Conservation (phyloP, 306 rosid genomes). For the Fagus sylvatica region DNA sequence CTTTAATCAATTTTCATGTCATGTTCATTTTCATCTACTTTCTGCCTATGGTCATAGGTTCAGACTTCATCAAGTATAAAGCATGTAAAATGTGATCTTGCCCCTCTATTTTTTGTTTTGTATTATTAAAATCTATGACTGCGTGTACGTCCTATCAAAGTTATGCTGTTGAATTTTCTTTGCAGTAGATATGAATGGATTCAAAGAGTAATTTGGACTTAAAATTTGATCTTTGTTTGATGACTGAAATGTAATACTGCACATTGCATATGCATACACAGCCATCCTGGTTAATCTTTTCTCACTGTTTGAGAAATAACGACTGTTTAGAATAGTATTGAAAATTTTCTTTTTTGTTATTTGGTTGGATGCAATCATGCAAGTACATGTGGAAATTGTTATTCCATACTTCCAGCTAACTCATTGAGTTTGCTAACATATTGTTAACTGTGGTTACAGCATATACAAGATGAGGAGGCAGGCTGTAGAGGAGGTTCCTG, state of each 20-base stretch:
- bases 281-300: neutral
- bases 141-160: too few relatives aligned
- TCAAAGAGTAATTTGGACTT: neutral
- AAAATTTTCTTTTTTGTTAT: neutral
- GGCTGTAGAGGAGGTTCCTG: slow-evolving; percentile 80
- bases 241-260: neutral
- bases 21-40: too few relatives aligned
- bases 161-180: neutral
- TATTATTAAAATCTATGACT: neutral
- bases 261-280: neutral
- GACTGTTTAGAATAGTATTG: neutral
- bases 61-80: too few relatives aligned
- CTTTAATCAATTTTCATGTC: too few relatives aligned
- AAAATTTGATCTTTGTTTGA: neutral
- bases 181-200: neutral
- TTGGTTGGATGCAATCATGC: neutral
- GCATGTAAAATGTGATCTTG: too few relatives aligned
- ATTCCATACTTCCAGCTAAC: neutral
- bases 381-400: neutral
- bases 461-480: slow-evolving; percentile 93
- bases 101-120: neutral
- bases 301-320: neutral
- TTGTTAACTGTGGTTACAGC: slow-evolving; percentile 43
- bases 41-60: too few relatives aligned
- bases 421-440: neutral